Evolutionary conservation across 2,329 filamentous ascomycete genomes (phyloP).

Genomic region (Drechslerella coelobrocha): DNA sequence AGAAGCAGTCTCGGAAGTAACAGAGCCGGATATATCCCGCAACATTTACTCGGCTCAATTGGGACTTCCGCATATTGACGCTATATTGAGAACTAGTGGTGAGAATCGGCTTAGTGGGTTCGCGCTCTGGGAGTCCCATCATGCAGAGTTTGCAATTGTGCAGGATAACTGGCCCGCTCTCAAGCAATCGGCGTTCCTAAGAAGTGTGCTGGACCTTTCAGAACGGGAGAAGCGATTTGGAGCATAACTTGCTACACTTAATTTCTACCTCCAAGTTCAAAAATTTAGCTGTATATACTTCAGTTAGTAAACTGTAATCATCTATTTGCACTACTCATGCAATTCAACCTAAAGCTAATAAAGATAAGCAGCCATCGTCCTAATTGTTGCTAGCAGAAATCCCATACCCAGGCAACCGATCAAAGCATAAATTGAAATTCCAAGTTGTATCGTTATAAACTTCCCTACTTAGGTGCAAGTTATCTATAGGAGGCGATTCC

Average conservation of each 20-base stretch:
- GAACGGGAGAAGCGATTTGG: constrained; percentile 36
- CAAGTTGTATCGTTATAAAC: no score
- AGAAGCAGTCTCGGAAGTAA: constrained; percentile 26
- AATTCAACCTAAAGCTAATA: no score
- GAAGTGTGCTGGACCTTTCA: constrained; percentile 30
- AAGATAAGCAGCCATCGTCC: no score
- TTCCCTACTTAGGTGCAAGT: no score
- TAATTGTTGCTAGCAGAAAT: no score
- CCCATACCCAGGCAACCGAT: no score
- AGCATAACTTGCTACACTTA: constrained; percentile 10
- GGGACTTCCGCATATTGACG: constrained; percentile 37
- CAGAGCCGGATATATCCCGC: constrained; percentile 31
- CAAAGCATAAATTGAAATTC: no score
- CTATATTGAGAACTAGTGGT: constrained; percentile 35
- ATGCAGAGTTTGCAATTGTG: constrained; percentile 41
- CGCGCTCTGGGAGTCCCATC: constrained; percentile 44
- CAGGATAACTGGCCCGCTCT: constrained; percentile 42
- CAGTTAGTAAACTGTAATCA: no score
- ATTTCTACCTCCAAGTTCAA: no score
- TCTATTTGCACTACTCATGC: no score
- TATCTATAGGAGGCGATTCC: no score
- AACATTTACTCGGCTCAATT: constrained; percentile 40
- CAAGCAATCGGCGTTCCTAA: constrained; percentile 38
- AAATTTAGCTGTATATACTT: no score
- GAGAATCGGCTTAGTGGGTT: constrained; percentile 44